These are phyloP conservation scores for Penicillium sp. DNA, from an alignment of 2,329 filamentous ascomycete genomes.

Conservation along the genomic window DNA sequence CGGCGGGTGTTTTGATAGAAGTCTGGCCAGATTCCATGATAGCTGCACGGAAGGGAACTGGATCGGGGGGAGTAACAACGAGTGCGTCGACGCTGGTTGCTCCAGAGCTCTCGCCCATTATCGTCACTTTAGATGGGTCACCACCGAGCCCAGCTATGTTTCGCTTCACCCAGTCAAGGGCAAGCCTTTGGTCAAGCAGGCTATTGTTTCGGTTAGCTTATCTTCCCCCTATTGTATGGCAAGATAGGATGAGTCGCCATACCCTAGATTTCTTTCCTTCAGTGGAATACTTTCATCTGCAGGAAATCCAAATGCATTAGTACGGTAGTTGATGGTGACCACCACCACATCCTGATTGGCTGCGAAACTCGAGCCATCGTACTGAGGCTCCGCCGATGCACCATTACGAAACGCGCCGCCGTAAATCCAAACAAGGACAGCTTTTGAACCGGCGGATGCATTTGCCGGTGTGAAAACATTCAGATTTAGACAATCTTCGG, in stretches of 20 bases:
- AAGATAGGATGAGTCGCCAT: neutral
- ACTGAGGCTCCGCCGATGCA: slow-evolving; percentile 18
- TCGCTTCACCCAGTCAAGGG: slow-evolving; percentile 31
- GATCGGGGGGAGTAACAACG: slow-evolving; percentile 23
- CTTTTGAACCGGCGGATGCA: slow-evolving; percentile 16
- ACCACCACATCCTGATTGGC: slow-evolving; percentile 36
- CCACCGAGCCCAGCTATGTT: slow-evolving; percentile 37
- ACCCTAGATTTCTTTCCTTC: slow-evolving; percentile 26
- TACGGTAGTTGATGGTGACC: slow-evolving; percentile 37
- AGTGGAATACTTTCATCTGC: slow-evolving; percentile 39
- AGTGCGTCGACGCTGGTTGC: slow-evolving; percentile 23
- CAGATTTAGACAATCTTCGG: slow-evolving; percentile 40
- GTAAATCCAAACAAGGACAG: slow-evolving; percentile 38
- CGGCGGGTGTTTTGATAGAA: neutral
- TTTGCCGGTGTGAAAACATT: slow-evolving; percentile 33
- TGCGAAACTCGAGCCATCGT: slow-evolving; percentile 35
- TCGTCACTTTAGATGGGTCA: slow-evolving; percentile 30
- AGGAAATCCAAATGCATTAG: slow-evolving; percentile 49
- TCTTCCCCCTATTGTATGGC: neutral
- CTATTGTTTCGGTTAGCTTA: neutral
- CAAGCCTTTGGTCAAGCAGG: slow-evolving; percentile 23
- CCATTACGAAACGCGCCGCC: slow-evolving; percentile 31
- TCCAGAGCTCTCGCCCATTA: slow-evolving; percentile 34
- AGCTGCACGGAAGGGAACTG: slow-evolving; percentile 31
- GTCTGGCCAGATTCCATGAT: slow-evolving; percentile 30